Base-by-base conservation (phyloP, 192 early-diverging fungal genomes). In the Kappamyces sp. region DNA sequence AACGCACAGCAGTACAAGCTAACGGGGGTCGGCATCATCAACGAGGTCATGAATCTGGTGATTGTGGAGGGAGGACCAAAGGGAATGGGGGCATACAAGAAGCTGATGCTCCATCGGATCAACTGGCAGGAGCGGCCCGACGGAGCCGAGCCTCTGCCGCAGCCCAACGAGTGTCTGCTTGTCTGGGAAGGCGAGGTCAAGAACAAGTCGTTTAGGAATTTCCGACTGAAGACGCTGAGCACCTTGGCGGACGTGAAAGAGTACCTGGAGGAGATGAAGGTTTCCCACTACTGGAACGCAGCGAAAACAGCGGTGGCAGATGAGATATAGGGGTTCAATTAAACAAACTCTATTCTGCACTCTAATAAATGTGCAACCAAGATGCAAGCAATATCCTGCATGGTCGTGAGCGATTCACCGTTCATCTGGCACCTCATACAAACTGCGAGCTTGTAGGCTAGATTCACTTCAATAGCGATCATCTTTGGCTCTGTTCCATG, bases 131-230 rank as follows among this genome's bases (percentile, higher is more conserved):
- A 82, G 11, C 66, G 67, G 37, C 22, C 15, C 46, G 46, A 50
- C 14, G 1, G 30, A n/a, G 63, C 5, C 7, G 54, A 47, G 14
- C 73, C 66, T 32, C 55, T 74, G 14, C 73, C 84, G 4, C 48
- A 61, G 9, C 71, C 66, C 12, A 99, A 96, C 70, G 75, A 79
- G 57, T 99, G 96, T 65, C 66, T 74, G n/a, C 51, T 97, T 45
- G 84, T 99, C 4, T 99, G 96, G 96, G 89, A 94, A 63, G 96
- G 96, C 31, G 77, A 90, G 46, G 75, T 93, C 31, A 81, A 86
- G 45, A 72, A 83, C 14, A 74, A 89, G 40, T 67, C 76, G 45
- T 99, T 99, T 68, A 80, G 83, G 41, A 67, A 76, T 14, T 97
- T 99, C 64, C 64, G 73, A 32, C 79, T 87, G 60, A 74, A 78